phyloP scores from a whole-genome alignment of 768 basidiomycete genomes.

The Lepiota venenata region DNA sequence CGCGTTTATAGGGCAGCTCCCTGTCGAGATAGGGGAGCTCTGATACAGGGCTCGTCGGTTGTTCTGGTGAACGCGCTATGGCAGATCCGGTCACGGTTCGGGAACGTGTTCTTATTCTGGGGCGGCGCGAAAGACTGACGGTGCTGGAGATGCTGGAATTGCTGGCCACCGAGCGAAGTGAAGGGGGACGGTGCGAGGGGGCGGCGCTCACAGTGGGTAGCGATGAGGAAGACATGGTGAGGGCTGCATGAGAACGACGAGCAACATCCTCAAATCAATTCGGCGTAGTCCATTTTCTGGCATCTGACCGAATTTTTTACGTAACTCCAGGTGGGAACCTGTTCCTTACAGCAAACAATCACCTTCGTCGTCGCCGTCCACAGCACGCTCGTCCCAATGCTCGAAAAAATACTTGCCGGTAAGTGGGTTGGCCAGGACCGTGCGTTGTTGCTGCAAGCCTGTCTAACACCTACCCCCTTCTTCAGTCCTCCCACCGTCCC shows the following conservation, averaged over 20 bases:
- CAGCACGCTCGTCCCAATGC: conserved; percentile 16
- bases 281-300: conserved; percentile 7
- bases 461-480: background rate
- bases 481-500: conserved; percentile 58
- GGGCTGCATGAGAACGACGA: conserved; percentile 11
- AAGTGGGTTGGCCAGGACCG: conserved; percentile 5
- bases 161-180: conserved; percentile 46
- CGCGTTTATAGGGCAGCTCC: conserved; percentile 15
- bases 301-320: conserved; percentile 4
- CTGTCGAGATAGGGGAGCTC: conserved; percentile 32
- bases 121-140: conserved; percentile 48
- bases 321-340: conserved; percentile 6
- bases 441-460: background rate
- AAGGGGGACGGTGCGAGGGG: conserved; percentile 29
- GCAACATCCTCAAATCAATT: conserved; percentile 10
- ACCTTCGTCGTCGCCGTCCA: background rate
- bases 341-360: background rate
- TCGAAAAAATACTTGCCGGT: conserved; percentile 20
- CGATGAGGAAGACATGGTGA: conserved; percentile 22
- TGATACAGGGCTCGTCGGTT: conserved; percentile 21
- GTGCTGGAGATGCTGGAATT: conserved; percentile 48
- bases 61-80: conserved; percentile 21
- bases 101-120: conserved; percentile 53
- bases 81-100: conserved; percentile 41
- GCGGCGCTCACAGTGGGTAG: conserved; percentile 23